Percentiles rank a stretch among this genome's conserved stretches.
Conservation (phyloP, 2,329 filamentous ascomycete species). For the Aureobasidium subglaciale region DNA sequence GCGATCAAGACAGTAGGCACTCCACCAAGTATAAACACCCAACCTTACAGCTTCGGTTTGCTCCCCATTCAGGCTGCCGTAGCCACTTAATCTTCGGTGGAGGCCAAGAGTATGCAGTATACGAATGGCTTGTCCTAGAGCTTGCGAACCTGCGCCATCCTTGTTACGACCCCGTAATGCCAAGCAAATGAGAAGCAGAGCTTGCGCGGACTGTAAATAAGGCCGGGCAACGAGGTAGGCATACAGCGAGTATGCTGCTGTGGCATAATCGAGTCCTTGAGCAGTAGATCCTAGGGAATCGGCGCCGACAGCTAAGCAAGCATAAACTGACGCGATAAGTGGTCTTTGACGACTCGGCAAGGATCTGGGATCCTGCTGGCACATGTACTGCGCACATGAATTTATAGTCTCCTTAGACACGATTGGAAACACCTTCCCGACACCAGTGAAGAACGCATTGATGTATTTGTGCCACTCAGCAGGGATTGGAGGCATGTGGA, state of each 20-base stretch:
- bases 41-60: not conserved
- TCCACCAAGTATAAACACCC: not conserved
- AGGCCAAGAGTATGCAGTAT: constrained; percentile 1
- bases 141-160: constrained; percentile 6
- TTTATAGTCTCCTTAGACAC: not conserved
- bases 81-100: not conserved
- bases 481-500: not conserved
- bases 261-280: not conserved
- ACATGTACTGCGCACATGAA: not conserved
- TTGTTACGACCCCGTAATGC: constrained; percentile 5
- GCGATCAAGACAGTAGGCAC: not conserved
- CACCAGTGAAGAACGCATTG: not conserved
- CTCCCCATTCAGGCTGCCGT: not conserved
- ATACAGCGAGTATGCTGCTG: constrained; percentile 7
- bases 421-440: not conserved
- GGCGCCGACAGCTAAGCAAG: constrained; percentile 1
- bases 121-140: constrained; percentile 6
- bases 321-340: not conserved
- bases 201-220: constrained; percentile 2
- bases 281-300: not conserved
- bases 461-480: not conserved
- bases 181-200: not conserved
- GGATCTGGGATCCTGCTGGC: not conserved
- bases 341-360: not conserved
- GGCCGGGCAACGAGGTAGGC: constrained; percentile 1